Evolutionary conservation across 257 asterid species (phyloP), one percentile per base, ranked within the genome.

Genomic region (Orobanche coerulescens): DNA sequence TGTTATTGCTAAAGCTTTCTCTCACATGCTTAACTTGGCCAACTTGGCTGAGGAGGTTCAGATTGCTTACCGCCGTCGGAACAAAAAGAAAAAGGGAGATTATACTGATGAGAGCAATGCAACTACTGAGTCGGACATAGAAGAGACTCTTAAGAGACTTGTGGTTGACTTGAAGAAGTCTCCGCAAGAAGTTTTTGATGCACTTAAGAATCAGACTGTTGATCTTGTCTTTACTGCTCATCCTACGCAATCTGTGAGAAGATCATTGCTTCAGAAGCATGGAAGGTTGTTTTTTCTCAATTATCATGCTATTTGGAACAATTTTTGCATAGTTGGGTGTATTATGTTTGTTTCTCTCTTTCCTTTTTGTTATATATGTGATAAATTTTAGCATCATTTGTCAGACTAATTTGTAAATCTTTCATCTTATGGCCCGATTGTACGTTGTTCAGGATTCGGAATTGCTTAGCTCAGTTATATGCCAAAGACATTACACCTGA

Each of bases 11-110:
- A 82, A 82, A 63, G 82, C 88, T 7, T 82, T 82, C 59, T 76
- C 88, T 19, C 76, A 82, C 74, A 82, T 82, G 88, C 88, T 82
- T 67, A 82, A 64, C 85, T 79, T 82, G 77, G 84, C 85, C 3
- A 79, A 82, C 77, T 71, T 82, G 81, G 88, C 88, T 23, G 88
- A 82, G 81, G 81, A 76, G 72, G 88, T 82, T 40, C 88, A 82
- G 77, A 82, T 76, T 64, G 81, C 85, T 10, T 48, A 75, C 30
- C 73, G 88, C 18, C 66, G 88, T 15, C 54, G 85, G 44, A 79
- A 73, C 71, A 82, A 78, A 50, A 48, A 58, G 73, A 81, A 78
- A 10, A 81, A 81, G 58, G 87, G 87, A 42, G 87, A 78, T 55
- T 73, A 67, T 19, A 78, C 87, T 5, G 87, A 81, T 23, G 87